phyloP scores from a whole-genome alignment of 192 early-diverging fungal genomes.

The Podila minutissima region DNA sequence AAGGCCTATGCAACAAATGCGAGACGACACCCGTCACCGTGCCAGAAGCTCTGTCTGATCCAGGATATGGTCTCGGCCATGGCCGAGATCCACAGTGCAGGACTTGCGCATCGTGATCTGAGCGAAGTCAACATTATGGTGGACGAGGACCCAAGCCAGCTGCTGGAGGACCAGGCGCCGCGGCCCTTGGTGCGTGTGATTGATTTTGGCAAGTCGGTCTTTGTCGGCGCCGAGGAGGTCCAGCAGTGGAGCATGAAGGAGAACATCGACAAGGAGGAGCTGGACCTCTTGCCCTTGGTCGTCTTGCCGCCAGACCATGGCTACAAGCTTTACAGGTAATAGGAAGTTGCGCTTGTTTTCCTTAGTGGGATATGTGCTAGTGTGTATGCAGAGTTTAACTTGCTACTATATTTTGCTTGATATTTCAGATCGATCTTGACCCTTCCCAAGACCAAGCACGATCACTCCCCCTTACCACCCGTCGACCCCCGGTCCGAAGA shows the following conservation, averaged over 20 bases:
- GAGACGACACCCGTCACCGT: conserved; percentile 58
- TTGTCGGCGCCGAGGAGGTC: conserved; percentile 58
- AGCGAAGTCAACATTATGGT: conserved; percentile 73
- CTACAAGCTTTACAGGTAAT: conserved; percentile 58
- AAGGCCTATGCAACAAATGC: conserved; percentile 68
- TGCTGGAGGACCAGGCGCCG: conserved; percentile 55
- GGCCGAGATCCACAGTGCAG: conserved; percentile 59
- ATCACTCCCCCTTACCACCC: conserved; percentile 53
- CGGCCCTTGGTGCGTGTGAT: conserved; percentile 61
- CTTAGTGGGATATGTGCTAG: neutral
- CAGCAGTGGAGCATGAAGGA: conserved; percentile 57
- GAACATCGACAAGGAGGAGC: conserved; percentile 48
- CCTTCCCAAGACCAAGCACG: conserved; percentile 59
- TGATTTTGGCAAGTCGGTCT: conserved; percentile 71
- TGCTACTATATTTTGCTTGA: neutral
- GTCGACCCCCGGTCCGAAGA: conserved; percentile 65
- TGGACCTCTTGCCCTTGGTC: conserved; percentile 58
- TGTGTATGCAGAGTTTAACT: too few species aligned
- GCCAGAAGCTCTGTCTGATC: conserved; percentile 63
- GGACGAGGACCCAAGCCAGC: conserved; percentile 51
- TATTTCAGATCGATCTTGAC: conserved; percentile 61
- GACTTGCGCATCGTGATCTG: conserved; percentile 67
- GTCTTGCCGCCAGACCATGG: conserved; percentile 66
- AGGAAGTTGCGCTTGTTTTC: neutral
- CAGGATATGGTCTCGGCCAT: conserved; percentile 63